Evolutionary conservation across 1,284 basidiomycete species (phyloP), one percentile per base, ranked within the genome.

Genomic region (Fereydounia khargensis): DNA sequence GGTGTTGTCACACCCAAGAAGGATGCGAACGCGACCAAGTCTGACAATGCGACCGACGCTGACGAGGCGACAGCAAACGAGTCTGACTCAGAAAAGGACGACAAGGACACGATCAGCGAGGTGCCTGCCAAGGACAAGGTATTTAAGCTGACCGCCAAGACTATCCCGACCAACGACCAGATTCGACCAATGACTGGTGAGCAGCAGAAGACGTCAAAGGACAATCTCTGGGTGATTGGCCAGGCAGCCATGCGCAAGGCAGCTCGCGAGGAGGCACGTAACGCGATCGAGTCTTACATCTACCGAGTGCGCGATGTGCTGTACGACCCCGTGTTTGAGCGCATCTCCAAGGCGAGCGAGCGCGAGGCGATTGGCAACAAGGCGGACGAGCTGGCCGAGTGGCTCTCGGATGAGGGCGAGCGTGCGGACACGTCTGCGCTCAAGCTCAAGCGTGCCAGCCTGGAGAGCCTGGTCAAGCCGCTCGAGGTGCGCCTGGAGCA

Each of bases 341-440:
- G 85, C 86, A 70, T 92, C 85, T 73, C 89, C 86, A 32, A 86
- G 84, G 54, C 81, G 9, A 70, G 76, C 8, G 95, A 99, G 78
- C 80, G 89, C 43, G 77, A 81, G 41, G 78, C 78, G 16, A 82
- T 99, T 44, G 73, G 79, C 6, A 80, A 81, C 42, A 83, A 84
- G 68, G 79, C 89, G 4, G 82, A 85, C 17, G 84, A 86, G 43
- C 84, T 87, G 0, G 84, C 86, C 53, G 77, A 79, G 18, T 98
- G 92, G 94, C 79, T 98, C 57, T 81, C 84, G 67, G 89, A 91
- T 28, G 81, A 86, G 43, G 90, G 85, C n/a, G 92, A 96, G 66
- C 77, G 81, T 11, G 92, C 94, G 1, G 83, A 86, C 41, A 66
- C 65, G 1, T 21, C 44, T 9, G 42, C 43, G n/a, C 51, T 74